Base-by-base conservation (phyloP, 208 protist species). In the Phytomonas sp. region DNA sequence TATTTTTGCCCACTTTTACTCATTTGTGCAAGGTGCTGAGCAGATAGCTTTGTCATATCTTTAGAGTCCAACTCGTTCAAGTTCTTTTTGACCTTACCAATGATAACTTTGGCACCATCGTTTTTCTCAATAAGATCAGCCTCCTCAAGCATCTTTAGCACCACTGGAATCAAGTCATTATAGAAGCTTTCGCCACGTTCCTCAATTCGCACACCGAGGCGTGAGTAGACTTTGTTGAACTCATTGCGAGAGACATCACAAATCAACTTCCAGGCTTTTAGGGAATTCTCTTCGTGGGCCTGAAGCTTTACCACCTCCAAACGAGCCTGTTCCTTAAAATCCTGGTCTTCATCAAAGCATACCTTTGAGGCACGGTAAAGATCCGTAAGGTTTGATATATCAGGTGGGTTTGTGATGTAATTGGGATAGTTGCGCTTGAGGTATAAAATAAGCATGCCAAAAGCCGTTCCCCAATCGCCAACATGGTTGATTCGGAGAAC, bases 391-490 rank as follows among this genome's bases (percentile, higher is more conserved):
- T 99, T 92, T 19, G 81, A 83, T 66, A 99, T 98, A 67, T 94
- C 85, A 59, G 93, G 95, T 23, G 85, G 84, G 59, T 88, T 88
- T 14, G 71, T 82, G 61, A 92, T 74, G 81, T 90, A 98, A 74
- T 98, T 85, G 42, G 97, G 94, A 76, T 80, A 94, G 72, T 94
- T 83, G 70, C 90, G 87, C 83, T 98, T 98, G 33, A 99, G 83
- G 83, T 98, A 96, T 32, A 97, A 82, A 75, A 99, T 98, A 52
- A 99, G 88, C 96, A 99, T 99, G 42, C 98, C 98, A 84, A 99
- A 99, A 52, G 98, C 95, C 33, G 98, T 99, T 69, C 98, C 98
- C 97, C 97, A 99, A 82, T 99, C 98, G 61, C 98, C 98, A 36
- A 99, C 81, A 80, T 99, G 98, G 87, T 99, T 99, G 70, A 99